phyloP scores from a whole-genome alignment of 2,329 filamentous ascomycete species.

The Talaromyces sp. region DNA sequence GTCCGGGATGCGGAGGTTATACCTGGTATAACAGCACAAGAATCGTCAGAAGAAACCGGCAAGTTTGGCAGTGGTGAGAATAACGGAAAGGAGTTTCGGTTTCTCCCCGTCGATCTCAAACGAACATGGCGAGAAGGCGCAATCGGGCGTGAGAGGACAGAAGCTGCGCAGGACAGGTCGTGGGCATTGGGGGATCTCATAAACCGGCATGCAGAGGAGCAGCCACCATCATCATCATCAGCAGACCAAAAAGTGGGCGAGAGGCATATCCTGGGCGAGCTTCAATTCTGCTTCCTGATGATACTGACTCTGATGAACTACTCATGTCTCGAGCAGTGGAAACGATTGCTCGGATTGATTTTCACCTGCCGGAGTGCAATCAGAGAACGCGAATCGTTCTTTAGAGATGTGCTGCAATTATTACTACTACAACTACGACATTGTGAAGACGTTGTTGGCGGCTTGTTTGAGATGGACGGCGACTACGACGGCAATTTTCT shows the following conservation, averaged over 20 bases:
- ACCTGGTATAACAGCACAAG: slow-evolving; percentile 43
- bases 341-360: slow-evolving; percentile 50
- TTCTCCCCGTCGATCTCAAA: slow-evolving; percentile 56
- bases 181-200: slow-evolving; percentile 55
- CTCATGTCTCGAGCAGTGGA: slow-evolving; percentile 62
- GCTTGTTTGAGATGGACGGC: slow-evolving; percentile 53
- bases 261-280: slow-evolving; percentile 47
- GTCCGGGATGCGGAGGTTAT: slow-evolving; percentile 53
- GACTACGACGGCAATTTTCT: slow-evolving; percentile 50
- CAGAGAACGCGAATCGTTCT: slow-evolving; percentile 42
- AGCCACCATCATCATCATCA: slow-evolving; percentile 6
- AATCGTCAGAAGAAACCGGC: slow-evolving; percentile 2
- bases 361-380: slow-evolving; percentile 53
- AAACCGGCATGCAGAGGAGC: slow-evolving; percentile 19
- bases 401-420: slow-evolving; percentile 45
- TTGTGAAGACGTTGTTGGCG: slow-evolving; percentile 54
- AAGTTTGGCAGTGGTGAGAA: slow-evolving; percentile 21
- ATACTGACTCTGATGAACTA: slow-evolving; percentile 59
- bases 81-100: slow-evolving; percentile 43
- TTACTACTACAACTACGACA: slow-evolving; percentile 50
- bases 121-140: slow-evolving; percentile 58
- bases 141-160: slow-evolving; percentile 56
- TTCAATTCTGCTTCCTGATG: slow-evolving; percentile 60
- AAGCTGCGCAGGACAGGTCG: slow-evolving; percentile 56
- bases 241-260: slow-evolving; percentile 29